phyloP scores from a whole-genome alignment of 768 basidiomycete species.

The Thelephora aurantiotincta region DNA sequence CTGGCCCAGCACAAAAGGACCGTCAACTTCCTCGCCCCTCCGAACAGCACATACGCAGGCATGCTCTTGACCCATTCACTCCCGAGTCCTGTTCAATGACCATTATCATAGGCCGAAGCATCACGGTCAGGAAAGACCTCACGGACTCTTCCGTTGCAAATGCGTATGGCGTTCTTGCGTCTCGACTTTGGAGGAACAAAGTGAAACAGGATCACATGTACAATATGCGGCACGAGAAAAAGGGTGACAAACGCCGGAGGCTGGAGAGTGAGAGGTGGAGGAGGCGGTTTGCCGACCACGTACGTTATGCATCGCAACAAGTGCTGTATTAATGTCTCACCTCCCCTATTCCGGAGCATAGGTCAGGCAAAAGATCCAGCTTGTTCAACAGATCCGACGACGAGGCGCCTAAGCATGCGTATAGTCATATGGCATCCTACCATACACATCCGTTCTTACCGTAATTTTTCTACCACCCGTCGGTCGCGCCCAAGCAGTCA shows the following conservation, averaged over 20 bases:
- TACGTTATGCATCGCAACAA: slow-evolving; percentile 18
- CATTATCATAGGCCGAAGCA: slow-evolving; percentile 40
- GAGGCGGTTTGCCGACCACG: slow-evolving; percentile 68
- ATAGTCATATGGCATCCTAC: slow-evolving; percentile 3
- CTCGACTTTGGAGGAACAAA: slow-evolving; percentile 43
- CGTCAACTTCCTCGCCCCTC: slow-evolving; percentile 16
- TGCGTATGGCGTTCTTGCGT: slow-evolving; percentile 34
- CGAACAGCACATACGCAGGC: slow-evolving; percentile 46
- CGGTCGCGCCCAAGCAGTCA: neutral
- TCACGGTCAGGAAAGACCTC: slow-evolving; percentile 28
- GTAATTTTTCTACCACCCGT: slow-evolving; percentile 4
- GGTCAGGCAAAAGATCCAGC: slow-evolving; percentile 74
- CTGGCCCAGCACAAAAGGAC: slow-evolving; percentile 11
- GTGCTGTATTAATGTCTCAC: slow-evolving; percentile 3
- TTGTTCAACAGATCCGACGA: slow-evolving; percentile 66
- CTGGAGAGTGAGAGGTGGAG: slow-evolving; percentile 68
- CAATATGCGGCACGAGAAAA: slow-evolving; percentile 64
- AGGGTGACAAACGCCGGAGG: slow-evolving; percentile 64
- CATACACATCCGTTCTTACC: slow-evolving; percentile 7
- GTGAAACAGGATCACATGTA: slow-evolving; percentile 35
- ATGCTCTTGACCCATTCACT: slow-evolving; percentile 5
- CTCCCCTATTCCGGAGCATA: slow-evolving; percentile 18
- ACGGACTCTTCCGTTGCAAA: slow-evolving; percentile 32
- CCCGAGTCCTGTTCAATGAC: neutral
- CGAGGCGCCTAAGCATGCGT: slow-evolving; percentile 40